phyloP scores from a whole-genome alignment of 352 stramenopile species.

The Pythium dissotocum region DNA sequence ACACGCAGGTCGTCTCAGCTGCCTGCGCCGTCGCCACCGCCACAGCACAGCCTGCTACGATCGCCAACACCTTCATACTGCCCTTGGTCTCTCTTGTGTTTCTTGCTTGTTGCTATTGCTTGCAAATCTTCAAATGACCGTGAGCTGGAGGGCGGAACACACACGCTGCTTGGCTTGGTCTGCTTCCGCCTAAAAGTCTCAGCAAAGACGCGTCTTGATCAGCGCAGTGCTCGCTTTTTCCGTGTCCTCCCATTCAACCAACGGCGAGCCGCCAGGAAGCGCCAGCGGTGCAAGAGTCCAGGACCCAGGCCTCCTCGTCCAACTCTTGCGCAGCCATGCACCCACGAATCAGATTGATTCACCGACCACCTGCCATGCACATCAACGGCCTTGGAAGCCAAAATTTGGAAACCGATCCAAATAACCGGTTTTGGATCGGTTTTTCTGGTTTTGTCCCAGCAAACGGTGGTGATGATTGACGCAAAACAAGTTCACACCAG shows the following conservation, averaged over 20 bases:
- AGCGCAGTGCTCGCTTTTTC: neutral
- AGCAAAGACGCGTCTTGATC: neutral
- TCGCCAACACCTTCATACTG: slow-evolving; percentile 24
- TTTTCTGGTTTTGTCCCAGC: slow-evolving; percentile 17
- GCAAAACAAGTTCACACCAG: neutral
- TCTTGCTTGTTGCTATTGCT: neutral
- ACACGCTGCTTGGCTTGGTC: neutral
- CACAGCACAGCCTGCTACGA: slow-evolving; percentile 10
- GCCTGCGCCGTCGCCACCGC: slow-evolving; percentile 1
- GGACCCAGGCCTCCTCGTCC: neutral
- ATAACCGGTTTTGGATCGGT: slow-evolving; percentile 27
- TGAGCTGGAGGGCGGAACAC: neutral
- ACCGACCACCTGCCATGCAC: neutral
- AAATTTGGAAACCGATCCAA: slow-evolving; percentile 25
- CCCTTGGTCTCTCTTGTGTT: neutral
- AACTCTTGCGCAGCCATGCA: neutral
- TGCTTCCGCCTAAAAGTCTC: neutral
- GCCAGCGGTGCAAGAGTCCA: neutral
- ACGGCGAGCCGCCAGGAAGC: neutral
- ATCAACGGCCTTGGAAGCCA: neutral
- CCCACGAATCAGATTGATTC: slow-evolving; percentile 23
- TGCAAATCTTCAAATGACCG: slow-evolving; percentile 18
- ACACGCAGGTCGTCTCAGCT: slow-evolving; percentile 16
- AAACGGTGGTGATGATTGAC: neutral
- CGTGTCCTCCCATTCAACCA: neutral